Conservation (phyloP, 305 asterid genomes). For the Fraxinus latifolia region DNA sequence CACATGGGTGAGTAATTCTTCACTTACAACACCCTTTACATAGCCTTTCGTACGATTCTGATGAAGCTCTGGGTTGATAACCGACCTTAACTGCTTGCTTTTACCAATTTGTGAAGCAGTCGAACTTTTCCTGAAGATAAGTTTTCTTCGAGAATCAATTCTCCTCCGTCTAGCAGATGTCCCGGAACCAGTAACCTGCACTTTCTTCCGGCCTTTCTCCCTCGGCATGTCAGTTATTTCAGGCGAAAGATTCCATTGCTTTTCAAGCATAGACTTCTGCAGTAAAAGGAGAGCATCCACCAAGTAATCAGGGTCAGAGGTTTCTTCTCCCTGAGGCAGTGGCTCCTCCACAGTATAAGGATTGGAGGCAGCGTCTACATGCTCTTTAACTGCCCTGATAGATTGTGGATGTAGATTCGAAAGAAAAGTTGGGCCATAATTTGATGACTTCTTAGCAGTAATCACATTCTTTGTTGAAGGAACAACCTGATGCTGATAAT, state of each 20-base stretch:
- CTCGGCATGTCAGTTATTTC: conserved; percentile 4
- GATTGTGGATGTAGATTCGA: conserved; percentile 40
- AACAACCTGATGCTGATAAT: conserved; percentile 32
- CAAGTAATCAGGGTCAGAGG: conserved; percentile 32
- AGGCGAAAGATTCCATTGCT: conserved; percentile 83
- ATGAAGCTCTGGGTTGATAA: conserved; percentile 52
- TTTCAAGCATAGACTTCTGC: conserved; percentile 88
- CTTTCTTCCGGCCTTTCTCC: conserved; percentile 31
- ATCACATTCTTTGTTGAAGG: conserved; percentile 39
- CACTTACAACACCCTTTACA: conserved; percentile 59
- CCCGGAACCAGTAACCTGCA: conserved; percentile 56
- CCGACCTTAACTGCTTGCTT: conserved; percentile 40
- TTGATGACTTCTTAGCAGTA: conserved; percentile 46
- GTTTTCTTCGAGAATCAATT: conserved; percentile 45
- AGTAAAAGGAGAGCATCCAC: conserved; percentile 75
- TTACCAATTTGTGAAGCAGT: conserved; percentile 25
- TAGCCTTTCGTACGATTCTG: conserved; percentile 63
- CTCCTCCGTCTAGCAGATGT: conserved; percentile 77
- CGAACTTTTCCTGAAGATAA: conserved; percentile 26
- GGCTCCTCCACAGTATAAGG: conserved; percentile 39
- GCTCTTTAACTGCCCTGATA: conserved; percentile 50
- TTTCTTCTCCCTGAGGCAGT: conserved; percentile 32
- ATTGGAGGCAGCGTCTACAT: conserved; percentile 33
- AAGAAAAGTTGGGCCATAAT: conserved; percentile 26
- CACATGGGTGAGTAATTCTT: conserved; percentile 70